Base-by-base conservation (phyloP, 352 stramenopile species). In the Globisporangium ultimum region DNA sequence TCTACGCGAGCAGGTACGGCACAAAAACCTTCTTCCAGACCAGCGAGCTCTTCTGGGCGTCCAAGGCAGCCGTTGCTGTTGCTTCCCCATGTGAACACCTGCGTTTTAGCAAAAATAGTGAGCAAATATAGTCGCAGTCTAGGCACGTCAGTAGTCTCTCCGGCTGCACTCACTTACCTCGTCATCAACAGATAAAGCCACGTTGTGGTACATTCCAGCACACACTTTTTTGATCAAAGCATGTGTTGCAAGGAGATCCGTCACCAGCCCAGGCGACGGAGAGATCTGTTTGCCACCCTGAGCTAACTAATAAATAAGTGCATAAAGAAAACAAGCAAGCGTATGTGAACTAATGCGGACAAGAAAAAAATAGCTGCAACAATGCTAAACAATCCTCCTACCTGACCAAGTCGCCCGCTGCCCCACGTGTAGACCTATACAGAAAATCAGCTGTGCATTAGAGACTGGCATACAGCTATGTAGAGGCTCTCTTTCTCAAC, bases 51-150 rank as follows among this genome's bases (percentile, higher is more conserved):
- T 38, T 88, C 66, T 0, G 76, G 73, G 46, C 88, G 68, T 0
- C 93, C 93, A 1, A 98, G 72, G 66, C 87, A 97, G 3, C 89
- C 88, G 59, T 97, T 93, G 15, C 70, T 81, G 64, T 98, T 98
- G 68, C 81, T 96, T 0, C 93, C 91, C 93, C 93, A 98, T 7
- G 87, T 98, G 58, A 97, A 97, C 10, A 98, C 80, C 79, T 87
- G 45, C 9, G 13, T 11, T 11, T 14, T n/a, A 24, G 14, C 13
- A 15, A 11, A 48, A 15, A 28, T 5, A 20, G 12, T 50, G 18
- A 47, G 8, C 4, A 21, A 5, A n/a, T 36, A 8, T 10, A 20
- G 3, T 38, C 9, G 28, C 28, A 6, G 20, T 20, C 47, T 3
- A 38, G 36, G 14, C 18, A 8, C 14, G 21, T 24, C 12, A 13